Base-by-base conservation (phyloP, 73 alveolate species). In the Paraurostyla sp. region DNA sequence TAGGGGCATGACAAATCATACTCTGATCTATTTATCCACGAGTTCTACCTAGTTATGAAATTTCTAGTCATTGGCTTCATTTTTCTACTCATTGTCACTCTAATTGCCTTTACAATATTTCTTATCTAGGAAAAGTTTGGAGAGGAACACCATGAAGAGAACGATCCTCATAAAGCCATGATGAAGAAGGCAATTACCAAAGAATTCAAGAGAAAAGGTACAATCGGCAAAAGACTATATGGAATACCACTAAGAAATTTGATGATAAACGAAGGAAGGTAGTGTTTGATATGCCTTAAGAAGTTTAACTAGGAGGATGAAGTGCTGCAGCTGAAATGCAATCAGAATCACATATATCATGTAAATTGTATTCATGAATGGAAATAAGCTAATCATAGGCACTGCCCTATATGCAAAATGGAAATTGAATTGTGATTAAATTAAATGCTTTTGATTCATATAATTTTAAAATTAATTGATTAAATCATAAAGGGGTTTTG, bases 351-450 rank as follows among this genome's bases (percentile, higher is more conserved):
- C 23, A 7, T 13, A 13, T 54, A 54, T 18, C 69, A 54, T 18
- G 15, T 54, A 54, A 35, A n/a, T 4, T 54, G 69, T 35, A 54
- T 54, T 27, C 40, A 27, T 4, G 27, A 20, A 54, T 54, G 69
- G 69, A 4, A 20, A 35, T 54, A 27, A 7, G 9, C 30, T 20
- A n/a, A 35, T 54, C 23, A 20, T 20, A 13, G 40, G 4, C 23
- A 54, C 23, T 54, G 69, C 69, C 69, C 69, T 13, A 54, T 20
- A 54, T 54, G 69, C 30, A n/a, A n/a, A n/a, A n/a, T n/a, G n/a
- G n/a, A n/a, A n/a, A n/a, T n/a, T n/a, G n/a, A n/a, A n/a, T n/a
- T n/a, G n/a, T n/a, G n/a, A n/a, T n/a, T n/a, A n/a, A n/a, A n/a
- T n/a, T n/a, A n/a, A n/a, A n/a, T n/a, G n/a, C n/a, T n/a, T n/a